Conservation (phyloP, 768 basidiomycete genomes). For the Hemileccinum impolitum region DNA sequence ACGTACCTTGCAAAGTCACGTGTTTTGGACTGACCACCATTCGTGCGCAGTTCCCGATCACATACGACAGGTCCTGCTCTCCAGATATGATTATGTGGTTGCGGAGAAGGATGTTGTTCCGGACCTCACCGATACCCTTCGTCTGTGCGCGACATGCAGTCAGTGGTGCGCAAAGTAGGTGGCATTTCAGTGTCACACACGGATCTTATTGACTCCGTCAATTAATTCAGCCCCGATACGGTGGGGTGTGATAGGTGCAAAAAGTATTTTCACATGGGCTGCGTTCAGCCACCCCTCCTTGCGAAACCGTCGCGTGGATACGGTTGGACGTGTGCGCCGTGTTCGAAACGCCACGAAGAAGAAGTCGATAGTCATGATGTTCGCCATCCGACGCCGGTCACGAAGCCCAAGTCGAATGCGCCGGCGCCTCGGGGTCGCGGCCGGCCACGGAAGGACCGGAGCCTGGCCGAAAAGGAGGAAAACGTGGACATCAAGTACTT, state of each 20-base stretch:
- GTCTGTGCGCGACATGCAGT: conserved; percentile 81
- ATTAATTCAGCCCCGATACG: conserved; percentile 62
- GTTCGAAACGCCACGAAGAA: conserved; percentile 83
- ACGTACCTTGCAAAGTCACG: conserved; percentile 34
- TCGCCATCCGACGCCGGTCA: conserved; percentile 52
- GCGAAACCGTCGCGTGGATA: conserved; percentile 95
- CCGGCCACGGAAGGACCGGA: conserved; percentile 72
- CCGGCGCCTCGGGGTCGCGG: conserved; percentile 71
- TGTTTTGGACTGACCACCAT: conserved; percentile 13
- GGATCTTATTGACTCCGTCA: conserved; percentile 22
- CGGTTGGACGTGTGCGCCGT: conserved; percentile 96
- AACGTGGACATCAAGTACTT: conserved; percentile 77
- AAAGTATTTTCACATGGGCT: conserved; percentile 91
- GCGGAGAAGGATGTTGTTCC: conserved; percentile 92
- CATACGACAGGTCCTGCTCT: conserved; percentile 71
- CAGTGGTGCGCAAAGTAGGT: conserved; percentile 88
- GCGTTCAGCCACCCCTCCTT: conserved; percentile 85
- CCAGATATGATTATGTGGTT: conserved; percentile 91
- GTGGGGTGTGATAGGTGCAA: conserved; percentile 92
- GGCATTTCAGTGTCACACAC: conserved; percentile 9
- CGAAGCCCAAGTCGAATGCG: conserved; percentile 65
- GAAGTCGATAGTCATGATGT: conserved; percentile 75
- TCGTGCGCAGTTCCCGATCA: conserved; percentile 67
- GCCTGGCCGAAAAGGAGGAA: conserved; percentile 73
- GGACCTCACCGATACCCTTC: conserved; percentile 82